These are phyloP conservation scores for Ashbya aceris DNA, from an alignment of 1,139 yeast genomes.

Conservation along the genomic window DNA sequence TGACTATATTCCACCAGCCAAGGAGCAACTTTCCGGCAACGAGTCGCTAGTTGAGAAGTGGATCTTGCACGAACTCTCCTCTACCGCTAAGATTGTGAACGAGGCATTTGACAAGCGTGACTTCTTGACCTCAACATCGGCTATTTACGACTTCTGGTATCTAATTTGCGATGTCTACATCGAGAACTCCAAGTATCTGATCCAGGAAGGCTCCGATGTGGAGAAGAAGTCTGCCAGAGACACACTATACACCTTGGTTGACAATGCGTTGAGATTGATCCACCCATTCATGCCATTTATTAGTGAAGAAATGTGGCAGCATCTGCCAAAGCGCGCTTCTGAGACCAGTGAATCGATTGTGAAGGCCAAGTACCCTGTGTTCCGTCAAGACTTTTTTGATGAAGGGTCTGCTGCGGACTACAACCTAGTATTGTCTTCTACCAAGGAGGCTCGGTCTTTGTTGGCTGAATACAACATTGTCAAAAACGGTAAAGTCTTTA, in stretches of 20 bases:
- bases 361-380: slow-evolving; percentile 71
- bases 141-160: slow-evolving; percentile 88
- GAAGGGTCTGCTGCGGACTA: slow-evolving; percentile 60
- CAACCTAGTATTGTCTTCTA: slow-evolving; percentile 74
- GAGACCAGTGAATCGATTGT: slow-evolving; percentile 67
- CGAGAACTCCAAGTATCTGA: slow-evolving; percentile 89
- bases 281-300: slow-evolving; percentile 98
- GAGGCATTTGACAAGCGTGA: slow-evolving; percentile 73
- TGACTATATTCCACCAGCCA: slow-evolving; percentile 73
- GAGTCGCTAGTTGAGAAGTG: slow-evolving; percentile 93
- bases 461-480: slow-evolving; percentile 81
- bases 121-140: slow-evolving; percentile 78
- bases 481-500: slow-evolving; percentile 78
- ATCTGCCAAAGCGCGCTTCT: slow-evolving; percentile 78
- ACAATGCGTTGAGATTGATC: slow-evolving; percentile 81
- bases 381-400: slow-evolving; percentile 51
- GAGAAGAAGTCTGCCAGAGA: slow-evolving; percentile 88
- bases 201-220: slow-evolving; percentile 78
- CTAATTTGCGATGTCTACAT: slow-evolving; percentile 96
- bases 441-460: slow-evolving; percentile 87
- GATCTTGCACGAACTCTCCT: slow-evolving; percentile 82
- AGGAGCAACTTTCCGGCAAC: slow-evolving; percentile 54
- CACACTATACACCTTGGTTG: slow-evolving; percentile 86
- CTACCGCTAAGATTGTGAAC: slow-evolving; percentile 56
- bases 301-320: slow-evolving; percentile 98